Percentiles rank a stretch among this genome's conserved stretches.
Evolutionary conservation across 2,329 filamentous ascomycete genomes (phyloP).

Genomic region (Penicillium paneum): DNA sequence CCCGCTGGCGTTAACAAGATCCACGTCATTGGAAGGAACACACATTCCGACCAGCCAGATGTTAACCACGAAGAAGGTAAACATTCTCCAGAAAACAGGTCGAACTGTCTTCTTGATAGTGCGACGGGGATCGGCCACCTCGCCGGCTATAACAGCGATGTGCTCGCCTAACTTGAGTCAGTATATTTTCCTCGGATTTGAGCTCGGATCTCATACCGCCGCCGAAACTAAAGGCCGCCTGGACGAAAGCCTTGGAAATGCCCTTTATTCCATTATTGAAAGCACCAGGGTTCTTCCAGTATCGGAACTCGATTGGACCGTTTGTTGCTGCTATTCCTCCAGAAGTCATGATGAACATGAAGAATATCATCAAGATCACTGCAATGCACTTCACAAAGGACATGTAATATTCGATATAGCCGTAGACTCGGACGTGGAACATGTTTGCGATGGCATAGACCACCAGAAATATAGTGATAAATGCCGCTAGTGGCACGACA

Average conservation of each 20-base stretch:
- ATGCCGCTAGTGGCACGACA: conserved; percentile 29
- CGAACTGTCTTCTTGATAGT: conserved; percentile 32
- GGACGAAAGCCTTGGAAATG: conserved; percentile 35
- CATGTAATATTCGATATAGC: conserved; percentile 32
- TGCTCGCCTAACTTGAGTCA: conserved; percentile 23
- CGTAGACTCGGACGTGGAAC: conserved; percentile 31
- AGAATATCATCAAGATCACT: conserved; percentile 33
- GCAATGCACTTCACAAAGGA: conserved; percentile 33
- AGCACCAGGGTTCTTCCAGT: conserved; percentile 29
- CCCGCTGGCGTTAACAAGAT: conserved; percentile 29
- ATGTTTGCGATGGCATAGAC: conserved; percentile 27
- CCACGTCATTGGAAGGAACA: conserved; percentile 28
- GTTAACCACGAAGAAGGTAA: conserved; percentile 35
- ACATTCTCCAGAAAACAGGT: conserved; percentile 36
- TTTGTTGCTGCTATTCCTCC: conserved; percentile 32
- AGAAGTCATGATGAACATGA: conserved; percentile 38
- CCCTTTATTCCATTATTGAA: conserved; percentile 36
- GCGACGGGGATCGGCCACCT: conserved; percentile 28
- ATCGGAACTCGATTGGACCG: conserved; percentile 33
- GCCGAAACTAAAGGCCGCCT: conserved; percentile 36
- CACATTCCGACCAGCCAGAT: conserved; percentile 39
- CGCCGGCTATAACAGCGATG: conserved; percentile 35
- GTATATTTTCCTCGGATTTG: not conserved
- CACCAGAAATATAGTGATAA: conserved; percentile 34
- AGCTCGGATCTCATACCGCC: conserved; percentile 17